phyloP scores from a whole-genome alignment of 345 rosid genomes.

The Ceriops tagal region DNA sequence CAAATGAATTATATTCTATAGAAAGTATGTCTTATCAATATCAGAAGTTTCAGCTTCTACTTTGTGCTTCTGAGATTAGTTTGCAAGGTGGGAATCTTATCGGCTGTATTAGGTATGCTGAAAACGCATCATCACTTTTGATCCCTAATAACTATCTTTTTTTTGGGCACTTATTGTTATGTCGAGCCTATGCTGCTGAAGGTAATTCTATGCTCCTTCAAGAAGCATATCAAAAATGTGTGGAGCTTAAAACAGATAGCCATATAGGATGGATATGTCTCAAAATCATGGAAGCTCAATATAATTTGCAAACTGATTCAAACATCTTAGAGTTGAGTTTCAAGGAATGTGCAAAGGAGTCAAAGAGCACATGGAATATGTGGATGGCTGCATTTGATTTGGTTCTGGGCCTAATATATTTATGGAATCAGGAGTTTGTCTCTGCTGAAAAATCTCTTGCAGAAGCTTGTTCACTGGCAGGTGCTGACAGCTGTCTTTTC shows the following conservation, averaged over 20 bases:
- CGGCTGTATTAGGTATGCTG: conserved; percentile 48
- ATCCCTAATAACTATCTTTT: conserved; percentile 63
- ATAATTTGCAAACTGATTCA: conserved; percentile 44
- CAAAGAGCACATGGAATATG: conserved; percentile 44
- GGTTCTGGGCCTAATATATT: conserved; percentile 52
- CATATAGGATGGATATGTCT: conserved; percentile 75
- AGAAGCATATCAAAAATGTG: conserved; percentile 60
- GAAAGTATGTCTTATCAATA: conserved; percentile 36
- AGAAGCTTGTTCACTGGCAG: conserved; percentile 55
- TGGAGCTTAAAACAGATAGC: conserved; percentile 73
- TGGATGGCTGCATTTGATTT: conserved; percentile 61
- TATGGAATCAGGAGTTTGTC: conserved; percentile 44
- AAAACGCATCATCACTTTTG: conserved; percentile 49
- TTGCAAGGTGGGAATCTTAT: conserved; percentile 51
- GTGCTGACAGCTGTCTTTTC: conserved; percentile 60
- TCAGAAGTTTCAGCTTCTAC: conserved; percentile 79
- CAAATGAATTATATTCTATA: conserved; percentile 43
- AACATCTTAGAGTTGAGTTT: conserved; percentile 47
- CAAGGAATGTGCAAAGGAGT: conserved; percentile 41
- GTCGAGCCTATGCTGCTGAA: conserved; percentile 74
- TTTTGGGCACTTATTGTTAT: conserved; percentile 68
- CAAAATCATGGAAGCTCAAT: conserved; percentile 61
- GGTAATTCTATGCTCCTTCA: conserved; percentile 39
- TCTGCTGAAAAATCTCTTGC: conserved; percentile 60
- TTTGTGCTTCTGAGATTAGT: conserved; percentile 77